Percentiles rank a stretch among this genome's conserved stretches.
phyloP scores from a whole-genome alignment of 164 flowering plant species.

The Akebia trifoliata region DNA sequence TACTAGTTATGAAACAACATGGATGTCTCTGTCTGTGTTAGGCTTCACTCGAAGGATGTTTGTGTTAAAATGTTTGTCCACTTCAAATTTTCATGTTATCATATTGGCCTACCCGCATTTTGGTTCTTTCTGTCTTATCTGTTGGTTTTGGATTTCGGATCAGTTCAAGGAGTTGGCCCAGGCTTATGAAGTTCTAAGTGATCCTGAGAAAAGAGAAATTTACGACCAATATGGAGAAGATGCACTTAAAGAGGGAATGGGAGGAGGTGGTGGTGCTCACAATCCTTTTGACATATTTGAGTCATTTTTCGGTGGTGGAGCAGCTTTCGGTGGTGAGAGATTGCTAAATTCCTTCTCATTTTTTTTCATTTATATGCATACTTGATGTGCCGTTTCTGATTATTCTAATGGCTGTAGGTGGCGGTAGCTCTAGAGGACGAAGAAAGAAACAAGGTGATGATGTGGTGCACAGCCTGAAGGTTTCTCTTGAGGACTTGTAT shows the following conservation, averaged over 20 bases:
- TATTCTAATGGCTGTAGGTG: not conserved
- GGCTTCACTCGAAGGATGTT: no score
- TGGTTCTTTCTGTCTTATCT: not conserved
- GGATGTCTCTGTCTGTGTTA: no score
- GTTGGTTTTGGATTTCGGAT: not conserved
- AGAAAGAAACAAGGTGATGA: slow-evolving; percentile 45
- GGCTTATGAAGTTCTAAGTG: slow-evolving; percentile 62
- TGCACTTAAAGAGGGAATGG: slow-evolving; percentile 66
- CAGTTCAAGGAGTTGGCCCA: slow-evolving; percentile 66
- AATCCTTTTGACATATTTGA: slow-evolving; percentile 57
- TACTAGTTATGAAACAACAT: no score
- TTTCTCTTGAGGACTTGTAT: slow-evolving; percentile 61
- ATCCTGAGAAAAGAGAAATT: slow-evolving; percentile 58
- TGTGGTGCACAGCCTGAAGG: slow-evolving; percentile 54
- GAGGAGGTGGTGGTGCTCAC: slow-evolving; percentile 44
- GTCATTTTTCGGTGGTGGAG: slow-evolving; percentile 46
- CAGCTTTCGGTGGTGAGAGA: slow-evolving; percentile 11
- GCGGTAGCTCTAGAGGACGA: slow-evolving; percentile 14
- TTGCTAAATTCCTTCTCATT: not conserved
- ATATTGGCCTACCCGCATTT: no score
- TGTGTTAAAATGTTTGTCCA: no score
- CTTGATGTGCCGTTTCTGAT: not conserved
- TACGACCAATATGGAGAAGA: slow-evolving; percentile 74
- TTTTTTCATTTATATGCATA: not conserved
- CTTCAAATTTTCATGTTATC: no score